Conservation (phyloP, 2,329 filamentous ascomycete species). For the Fusarium verrucosum region DNA sequence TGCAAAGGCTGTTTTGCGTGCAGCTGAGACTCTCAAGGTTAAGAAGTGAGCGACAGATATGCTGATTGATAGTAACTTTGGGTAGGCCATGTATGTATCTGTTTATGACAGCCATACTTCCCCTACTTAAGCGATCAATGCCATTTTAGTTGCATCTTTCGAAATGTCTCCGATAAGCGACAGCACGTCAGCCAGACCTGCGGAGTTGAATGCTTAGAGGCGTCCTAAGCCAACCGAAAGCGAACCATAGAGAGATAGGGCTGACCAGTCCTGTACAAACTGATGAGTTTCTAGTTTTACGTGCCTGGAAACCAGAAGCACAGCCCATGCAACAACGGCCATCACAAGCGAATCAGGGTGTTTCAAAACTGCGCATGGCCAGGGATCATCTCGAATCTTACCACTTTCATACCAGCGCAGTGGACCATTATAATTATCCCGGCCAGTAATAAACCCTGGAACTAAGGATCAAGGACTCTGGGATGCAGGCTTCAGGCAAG, state of each 20-base stretch:
- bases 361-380: not conserved
- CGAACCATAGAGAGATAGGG: conserved; percentile 35
- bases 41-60: not conserved
- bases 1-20: conserved; percentile 26
- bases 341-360: conserved; percentile 46
- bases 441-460: conserved; percentile 12
- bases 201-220: not conserved
- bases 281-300: conserved; percentile 25
- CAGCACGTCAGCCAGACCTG: not conserved
- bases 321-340: conserved; percentile 45
- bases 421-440: conserved; percentile 14
- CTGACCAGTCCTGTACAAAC: conserved; percentile 24
- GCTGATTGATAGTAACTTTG: too few species aligned
- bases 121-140: not conserved
- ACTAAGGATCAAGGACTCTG: not conserved
- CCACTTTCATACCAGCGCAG: conserved; percentile 19
- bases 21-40: conserved; percentile 24
- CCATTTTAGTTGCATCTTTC: not conserved
- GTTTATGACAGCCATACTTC: not conserved
- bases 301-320: conserved; percentile 41
- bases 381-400: conserved; percentile 21
- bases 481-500: conserved; percentile 25
- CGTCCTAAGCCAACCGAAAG: not conserved
- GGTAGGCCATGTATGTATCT: too few species aligned
- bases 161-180: not conserved